These are phyloP conservation scores for Gynostemma pentaphyllum DNA, from an alignment of 306 rosid species.

Conservation along the genomic window DNA sequence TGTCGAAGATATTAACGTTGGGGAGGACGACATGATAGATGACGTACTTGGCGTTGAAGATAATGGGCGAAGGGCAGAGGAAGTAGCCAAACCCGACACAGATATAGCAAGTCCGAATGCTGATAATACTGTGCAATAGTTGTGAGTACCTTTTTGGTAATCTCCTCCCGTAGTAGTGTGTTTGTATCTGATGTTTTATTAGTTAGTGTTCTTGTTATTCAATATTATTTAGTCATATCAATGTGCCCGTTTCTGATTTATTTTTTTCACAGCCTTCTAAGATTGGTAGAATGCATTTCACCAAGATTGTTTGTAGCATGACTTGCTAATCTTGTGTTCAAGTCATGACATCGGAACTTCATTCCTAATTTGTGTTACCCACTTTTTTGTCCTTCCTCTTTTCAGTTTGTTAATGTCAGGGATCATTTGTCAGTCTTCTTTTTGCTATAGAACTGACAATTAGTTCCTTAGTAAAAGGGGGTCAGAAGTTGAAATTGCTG, in stretches of 20 bases:
- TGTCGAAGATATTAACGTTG: conserved; percentile 78
- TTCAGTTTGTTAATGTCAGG: too few relatives aligned
- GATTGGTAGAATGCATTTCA: conserved; percentile 3
- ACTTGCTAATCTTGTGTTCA: background rate
- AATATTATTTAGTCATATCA: background rate
- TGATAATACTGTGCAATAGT: conserved; percentile 18
- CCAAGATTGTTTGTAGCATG: background rate
- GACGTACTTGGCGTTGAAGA: conserved; percentile 72
- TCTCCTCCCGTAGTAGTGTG: background rate
- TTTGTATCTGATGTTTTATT: background rate
- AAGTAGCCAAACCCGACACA: conserved; percentile 40
- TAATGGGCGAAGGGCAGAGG: conserved; percentile 55
- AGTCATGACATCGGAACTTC: background rate
- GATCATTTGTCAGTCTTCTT: background rate
- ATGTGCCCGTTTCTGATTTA: background rate
- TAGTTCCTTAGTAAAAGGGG: too few relatives aligned
- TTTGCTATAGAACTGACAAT: background rate
- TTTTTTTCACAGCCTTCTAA: background rate
- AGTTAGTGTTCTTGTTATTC: conserved; percentile 3
- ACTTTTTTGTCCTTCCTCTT: background rate
- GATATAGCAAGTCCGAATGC: conserved; percentile 22
- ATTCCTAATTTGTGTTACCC: background rate
- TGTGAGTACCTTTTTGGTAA: conserved; percentile 3
- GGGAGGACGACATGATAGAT: conserved; percentile 91
- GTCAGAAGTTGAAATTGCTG: too few relatives aligned